These are phyloP conservation scores for Colletotrichum sublineola DNA, from an alignment of 2,329 filamentous ascomycete species.

Conservation along the genomic window DNA sequence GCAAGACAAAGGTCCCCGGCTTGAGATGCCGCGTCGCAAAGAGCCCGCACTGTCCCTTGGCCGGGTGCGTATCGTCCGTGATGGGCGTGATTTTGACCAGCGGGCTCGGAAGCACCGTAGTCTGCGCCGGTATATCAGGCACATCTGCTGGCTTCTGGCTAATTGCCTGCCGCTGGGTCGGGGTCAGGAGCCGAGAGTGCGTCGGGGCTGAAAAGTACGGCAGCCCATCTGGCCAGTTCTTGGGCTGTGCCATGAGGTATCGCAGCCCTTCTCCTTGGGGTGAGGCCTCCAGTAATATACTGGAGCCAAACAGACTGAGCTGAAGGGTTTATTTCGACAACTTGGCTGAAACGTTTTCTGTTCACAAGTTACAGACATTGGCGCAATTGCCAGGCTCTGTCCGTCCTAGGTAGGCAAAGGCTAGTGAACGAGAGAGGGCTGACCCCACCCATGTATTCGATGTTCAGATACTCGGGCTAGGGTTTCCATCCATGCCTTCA, in stretches of 20 bases:
- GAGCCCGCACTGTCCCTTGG: conserved; percentile 69
- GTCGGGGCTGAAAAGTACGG: conserved; percentile 66
- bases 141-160: conserved; percentile 46
- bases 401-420: background rate
- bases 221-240: conserved; percentile 69
- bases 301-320: background rate
- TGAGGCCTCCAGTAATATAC: background rate
- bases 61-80: conserved; percentile 65
- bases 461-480: background rate
- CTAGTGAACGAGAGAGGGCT: background rate
- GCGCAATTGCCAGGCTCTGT: background rate
- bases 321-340: background rate
- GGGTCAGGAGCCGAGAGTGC: conserved; percentile 61
- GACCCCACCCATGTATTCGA: background rate
- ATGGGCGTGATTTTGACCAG: conserved; percentile 69
- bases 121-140: conserved; percentile 51
- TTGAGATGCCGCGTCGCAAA: conserved; percentile 68
- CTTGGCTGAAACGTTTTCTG: background rate
- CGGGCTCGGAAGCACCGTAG: conserved; percentile 59
- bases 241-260: conserved; percentile 52
- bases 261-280: too few relatives aligned
- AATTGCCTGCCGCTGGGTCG: conserved; percentile 56
- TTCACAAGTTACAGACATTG: background rate
- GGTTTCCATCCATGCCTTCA: background rate
- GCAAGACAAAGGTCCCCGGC: conserved; percentile 69